A percentile compares a stretch with the other conserved stretches of the same genome.
Evolutionary conservation across 192 early-diverging fungal species (phyloP).

Genomic region (Pilobolus umbonatus): DNA sequence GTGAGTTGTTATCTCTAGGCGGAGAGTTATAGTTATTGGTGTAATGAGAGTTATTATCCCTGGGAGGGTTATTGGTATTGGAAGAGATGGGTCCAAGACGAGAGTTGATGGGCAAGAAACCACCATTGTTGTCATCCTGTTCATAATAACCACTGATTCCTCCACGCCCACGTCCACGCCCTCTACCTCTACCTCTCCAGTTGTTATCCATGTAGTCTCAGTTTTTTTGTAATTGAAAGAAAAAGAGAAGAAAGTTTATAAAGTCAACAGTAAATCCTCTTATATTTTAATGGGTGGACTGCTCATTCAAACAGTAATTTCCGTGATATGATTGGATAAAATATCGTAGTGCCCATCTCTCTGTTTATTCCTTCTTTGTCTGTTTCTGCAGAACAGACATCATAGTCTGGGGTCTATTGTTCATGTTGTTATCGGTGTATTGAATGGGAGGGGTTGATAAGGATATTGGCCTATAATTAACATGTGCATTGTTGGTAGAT

Average conservation of each 20-base stretch:
- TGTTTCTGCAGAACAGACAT: constrained; percentile 11
- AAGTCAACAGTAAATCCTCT: too few species aligned
- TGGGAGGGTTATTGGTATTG: neutral
- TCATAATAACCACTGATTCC: constrained; percentile 2
- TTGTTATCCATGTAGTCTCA: constrained; percentile 6
- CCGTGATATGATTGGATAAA: too few species aligned
- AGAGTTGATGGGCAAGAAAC: constrained; percentile 10
- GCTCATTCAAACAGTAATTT: too few species aligned
- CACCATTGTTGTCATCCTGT: neutral
- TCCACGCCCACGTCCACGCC: constrained; percentile 11
- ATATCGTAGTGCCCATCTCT: too few species aligned
- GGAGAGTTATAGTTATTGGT: neutral
- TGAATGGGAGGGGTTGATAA: too few species aligned
- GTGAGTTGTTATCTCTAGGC: neutral
- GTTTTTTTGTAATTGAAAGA: neutral
- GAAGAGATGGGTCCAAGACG: constrained; percentile 12
- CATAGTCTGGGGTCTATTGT: neutral
- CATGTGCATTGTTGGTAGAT: constrained; percentile 7
- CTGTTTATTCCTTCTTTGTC: constrained; percentile 12
- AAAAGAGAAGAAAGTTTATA: neutral
- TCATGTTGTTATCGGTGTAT: neutral
- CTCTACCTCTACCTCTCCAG: constrained; percentile 12
- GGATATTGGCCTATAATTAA: constrained; percentile 1
- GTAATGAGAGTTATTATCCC: neutral
- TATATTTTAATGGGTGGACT: too few species aligned